These are phyloP conservation scores for Plectranthus barbatus DNA, from an alignment of 257 asterid genomes.

Conservation along the genomic window DNA sequence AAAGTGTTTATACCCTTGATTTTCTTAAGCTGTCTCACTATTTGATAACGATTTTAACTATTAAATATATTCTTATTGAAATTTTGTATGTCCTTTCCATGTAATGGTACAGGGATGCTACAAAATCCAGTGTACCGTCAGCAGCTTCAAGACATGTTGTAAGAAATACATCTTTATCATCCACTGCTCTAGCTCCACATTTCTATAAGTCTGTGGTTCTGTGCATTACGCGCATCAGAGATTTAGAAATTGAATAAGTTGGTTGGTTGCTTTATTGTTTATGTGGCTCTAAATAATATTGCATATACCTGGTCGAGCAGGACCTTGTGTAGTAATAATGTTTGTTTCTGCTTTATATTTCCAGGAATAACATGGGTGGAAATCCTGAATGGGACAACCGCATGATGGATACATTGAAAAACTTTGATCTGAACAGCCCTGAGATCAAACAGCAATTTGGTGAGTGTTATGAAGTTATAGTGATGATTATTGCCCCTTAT, in stretches of 20 bases:
- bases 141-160: constrained; percentile 97
- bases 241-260: background rate
- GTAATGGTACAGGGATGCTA: constrained; percentile 73
- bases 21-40: background rate
- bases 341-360: constrained; percentile 2
- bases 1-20: too few relatives aligned
- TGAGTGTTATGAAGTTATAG: constrained; percentile 20
- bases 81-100: constrained; percentile 6
- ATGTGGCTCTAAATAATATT: background rate
- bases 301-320: background rate
- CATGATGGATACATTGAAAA: constrained; percentile 70
- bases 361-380: constrained; percentile 87
- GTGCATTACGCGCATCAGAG: background rate
- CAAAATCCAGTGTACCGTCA: constrained; percentile 93
- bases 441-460: constrained; percentile 97
- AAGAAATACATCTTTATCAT: constrained; percentile 22
- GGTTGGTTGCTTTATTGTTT: background rate
- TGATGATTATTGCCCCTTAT: background rate
- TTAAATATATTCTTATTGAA: background rate
- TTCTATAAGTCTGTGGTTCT: too few relatives aligned
- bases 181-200: background rate
- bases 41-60: background rate
- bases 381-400: constrained; percentile 89
- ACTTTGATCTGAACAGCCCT: constrained; percentile 86
- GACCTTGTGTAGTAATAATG: background rate